Evolutionary conservation across 768 basidiomycete genomes (phyloP).

Genomic region (Exidia glandulosa): DNA sequence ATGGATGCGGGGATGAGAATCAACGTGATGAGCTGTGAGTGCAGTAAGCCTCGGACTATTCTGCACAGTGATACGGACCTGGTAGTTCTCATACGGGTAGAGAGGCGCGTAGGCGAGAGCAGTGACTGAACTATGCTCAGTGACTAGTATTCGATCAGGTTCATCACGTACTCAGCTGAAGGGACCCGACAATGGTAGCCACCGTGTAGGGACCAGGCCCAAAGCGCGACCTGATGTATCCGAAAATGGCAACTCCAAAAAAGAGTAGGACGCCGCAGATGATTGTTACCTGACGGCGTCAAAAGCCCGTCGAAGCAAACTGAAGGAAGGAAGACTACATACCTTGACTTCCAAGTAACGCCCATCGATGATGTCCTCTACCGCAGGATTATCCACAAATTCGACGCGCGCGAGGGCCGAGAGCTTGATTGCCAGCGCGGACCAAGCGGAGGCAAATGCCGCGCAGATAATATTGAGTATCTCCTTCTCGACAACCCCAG

Average conservation of each 20-base stretch:
- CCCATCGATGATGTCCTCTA: slow-evolving; percentile 34
- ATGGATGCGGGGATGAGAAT: slow-evolving; percentile 49
- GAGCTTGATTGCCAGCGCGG: slow-evolving; percentile 51
- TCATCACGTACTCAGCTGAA: slow-evolving; percentile 37
- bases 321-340: slow-evolving; percentile 4
- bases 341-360: slow-evolving; percentile 44
- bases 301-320: background rate
- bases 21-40: slow-evolving; percentile 32
- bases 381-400: slow-evolving; percentile 26
- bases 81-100: slow-evolving; percentile 57
- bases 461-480: slow-evolving; percentile 40
- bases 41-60: too few species aligned
- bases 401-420: slow-evolving; percentile 44
- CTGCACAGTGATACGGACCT: slow-evolving; percentile 15
- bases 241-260: slow-evolving; percentile 41
- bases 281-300: slow-evolving; percentile 18
- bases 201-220: slow-evolving; percentile 56
- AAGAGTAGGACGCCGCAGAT: slow-evolving; percentile 56
- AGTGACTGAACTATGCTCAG: slow-evolving; percentile 1
- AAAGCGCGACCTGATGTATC: slow-evolving; percentile 47
- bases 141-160: background rate
- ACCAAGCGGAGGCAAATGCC: slow-evolving; percentile 55
- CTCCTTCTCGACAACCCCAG: slow-evolving; percentile 59
- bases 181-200: slow-evolving; percentile 46
- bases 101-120: slow-evolving; percentile 39